These are phyloP conservation scores for Exophiala viscosa DNA, from an alignment of 2,329 filamentous ascomycete genomes.

Conservation along the genomic window DNA sequence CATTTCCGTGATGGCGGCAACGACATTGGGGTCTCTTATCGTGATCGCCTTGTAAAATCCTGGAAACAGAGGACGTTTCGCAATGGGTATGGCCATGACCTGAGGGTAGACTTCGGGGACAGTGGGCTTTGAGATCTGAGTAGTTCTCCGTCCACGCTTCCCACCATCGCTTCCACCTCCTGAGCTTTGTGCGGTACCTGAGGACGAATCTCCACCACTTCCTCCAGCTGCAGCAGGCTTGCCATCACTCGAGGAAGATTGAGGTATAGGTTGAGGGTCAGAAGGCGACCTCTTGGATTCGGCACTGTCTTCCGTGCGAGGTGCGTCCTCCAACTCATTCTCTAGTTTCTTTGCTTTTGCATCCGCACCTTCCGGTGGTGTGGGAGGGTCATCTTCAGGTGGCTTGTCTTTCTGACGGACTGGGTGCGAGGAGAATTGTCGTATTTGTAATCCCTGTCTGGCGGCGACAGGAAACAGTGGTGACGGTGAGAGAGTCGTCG, in stretches of 20 bases:
- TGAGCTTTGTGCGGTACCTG: constrained; percentile 39
- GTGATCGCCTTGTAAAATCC: constrained; percentile 99
- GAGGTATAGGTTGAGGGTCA: constrained; percentile 44
- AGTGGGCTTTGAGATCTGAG: constrained; percentile 76
- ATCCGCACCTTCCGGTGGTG: constrained; percentile 37
- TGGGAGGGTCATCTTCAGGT: constrained; percentile 40
- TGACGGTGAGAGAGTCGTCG: constrained; percentile 7
- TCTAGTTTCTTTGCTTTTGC: constrained; percentile 48
- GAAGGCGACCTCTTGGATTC: constrained; percentile 46
- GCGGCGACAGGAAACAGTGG: constrained; percentile 2
- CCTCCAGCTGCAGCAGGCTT: constrained; percentile 37
- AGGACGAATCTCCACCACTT: constrained; percentile 44
- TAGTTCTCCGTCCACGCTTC: constrained; percentile 65
- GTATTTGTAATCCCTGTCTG: constrained; percentile 31
- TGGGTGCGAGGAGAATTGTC: constrained; percentile 45
- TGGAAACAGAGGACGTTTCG: constrained; percentile 87
- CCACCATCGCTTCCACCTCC: constrained; percentile 54
- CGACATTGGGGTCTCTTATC: constrained; percentile 87
- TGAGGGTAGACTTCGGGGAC: constrained; percentile 96
- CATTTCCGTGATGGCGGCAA: constrained; percentile 89
- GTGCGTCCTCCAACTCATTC: constrained; percentile 37
- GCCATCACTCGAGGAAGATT: constrained; percentile 37
- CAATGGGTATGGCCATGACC: constrained; percentile 94
- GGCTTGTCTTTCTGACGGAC: constrained; percentile 56
- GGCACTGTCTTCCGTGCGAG: constrained; percentile 33